Evolutionary conservation across 768 basidiomycete genomes (phyloP).

Genomic region (Mycena capillaripes): DNA sequence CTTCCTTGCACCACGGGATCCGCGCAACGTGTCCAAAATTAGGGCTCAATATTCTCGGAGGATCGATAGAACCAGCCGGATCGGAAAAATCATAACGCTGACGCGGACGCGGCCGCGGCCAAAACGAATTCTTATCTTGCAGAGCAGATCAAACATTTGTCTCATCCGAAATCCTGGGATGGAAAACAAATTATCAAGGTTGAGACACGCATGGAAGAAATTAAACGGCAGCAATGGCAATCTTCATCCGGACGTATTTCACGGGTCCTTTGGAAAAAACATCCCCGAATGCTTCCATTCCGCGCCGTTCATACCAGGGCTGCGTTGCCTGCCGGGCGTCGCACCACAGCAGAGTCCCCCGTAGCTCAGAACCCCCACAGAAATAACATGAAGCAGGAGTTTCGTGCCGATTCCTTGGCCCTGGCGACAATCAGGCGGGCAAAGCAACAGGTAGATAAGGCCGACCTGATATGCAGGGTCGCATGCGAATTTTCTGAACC

Average conservation of each 20-base stretch:
- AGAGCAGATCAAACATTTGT: no score
- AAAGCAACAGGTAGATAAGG: not conserved
- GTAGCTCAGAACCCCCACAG: constrained; percentile 54
- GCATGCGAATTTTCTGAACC: constrained; percentile 77
- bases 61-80: not conserved
- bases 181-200: constrained; percentile 7
- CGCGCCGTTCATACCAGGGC: constrained; percentile 68
- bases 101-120: not conserved
- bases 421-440: constrained; percentile 38
- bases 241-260: constrained; percentile 70
- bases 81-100: not conserved
- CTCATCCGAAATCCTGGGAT: no score
- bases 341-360: constrained; percentile 66
- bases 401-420: constrained; percentile 66
- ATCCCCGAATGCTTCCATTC: constrained; percentile 63
- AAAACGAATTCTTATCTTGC: not conserved
- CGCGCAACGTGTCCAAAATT: constrained; percentile 2
- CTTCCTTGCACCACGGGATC: not conserved
- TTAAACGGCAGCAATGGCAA: constrained; percentile 36
- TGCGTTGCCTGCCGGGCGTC: constrained; percentile 63
- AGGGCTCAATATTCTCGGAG: not conserved
- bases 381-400: constrained; percentile 58
- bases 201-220: constrained; percentile 25
- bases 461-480: constrained; percentile 54
- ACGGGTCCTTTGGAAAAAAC: constrained; percentile 67